These are phyloP conservation scores for Miscanthus sacchariflorus DNA, from an alignment of 202 grass and related monocot genomes.

Conservation along the genomic window DNA sequence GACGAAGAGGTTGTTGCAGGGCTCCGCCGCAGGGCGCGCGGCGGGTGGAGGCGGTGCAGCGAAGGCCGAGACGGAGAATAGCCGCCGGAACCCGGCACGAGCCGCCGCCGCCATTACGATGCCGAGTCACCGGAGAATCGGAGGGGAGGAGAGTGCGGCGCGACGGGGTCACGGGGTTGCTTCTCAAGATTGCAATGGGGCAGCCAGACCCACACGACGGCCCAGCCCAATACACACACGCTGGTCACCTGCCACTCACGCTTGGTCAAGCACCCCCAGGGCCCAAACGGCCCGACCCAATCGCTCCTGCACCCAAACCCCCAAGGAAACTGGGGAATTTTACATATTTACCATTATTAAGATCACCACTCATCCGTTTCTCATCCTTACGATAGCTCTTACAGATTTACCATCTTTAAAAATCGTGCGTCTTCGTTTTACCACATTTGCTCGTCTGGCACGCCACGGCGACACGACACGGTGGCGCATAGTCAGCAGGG, in stretches of 20 bases:
- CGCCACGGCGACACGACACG: no score
- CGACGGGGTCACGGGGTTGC: constrained; percentile 2
- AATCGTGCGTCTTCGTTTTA: no score
- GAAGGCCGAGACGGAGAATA: constrained; percentile 62
- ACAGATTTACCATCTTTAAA: no score
- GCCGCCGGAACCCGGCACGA: constrained; percentile 54
- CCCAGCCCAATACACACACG: not conserved
- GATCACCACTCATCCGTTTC: no score
- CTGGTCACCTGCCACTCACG: not conserved
- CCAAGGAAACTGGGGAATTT: no score
- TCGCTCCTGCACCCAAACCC: not conserved
- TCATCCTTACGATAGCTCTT: no score
- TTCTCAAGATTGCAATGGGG: not conserved
- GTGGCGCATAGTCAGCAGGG: no score
- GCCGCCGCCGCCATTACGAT: constrained; percentile 39
- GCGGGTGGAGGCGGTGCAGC: constrained; percentile 40
- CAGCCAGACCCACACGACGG: not conserved
- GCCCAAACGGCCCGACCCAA: not conserved
- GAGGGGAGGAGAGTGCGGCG: constrained; percentile 20
- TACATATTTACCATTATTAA: no score
- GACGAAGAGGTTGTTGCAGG: constrained; percentile 8
- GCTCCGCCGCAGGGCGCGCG: constrained; percentile 40
- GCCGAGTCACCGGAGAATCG: not conserved
- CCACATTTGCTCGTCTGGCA: no score
- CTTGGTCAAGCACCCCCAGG: not conserved